These are phyloP conservation scores for Poa annua DNA, from an alignment of 176 grass and related monocot species.

Conservation along the genomic window DNA sequence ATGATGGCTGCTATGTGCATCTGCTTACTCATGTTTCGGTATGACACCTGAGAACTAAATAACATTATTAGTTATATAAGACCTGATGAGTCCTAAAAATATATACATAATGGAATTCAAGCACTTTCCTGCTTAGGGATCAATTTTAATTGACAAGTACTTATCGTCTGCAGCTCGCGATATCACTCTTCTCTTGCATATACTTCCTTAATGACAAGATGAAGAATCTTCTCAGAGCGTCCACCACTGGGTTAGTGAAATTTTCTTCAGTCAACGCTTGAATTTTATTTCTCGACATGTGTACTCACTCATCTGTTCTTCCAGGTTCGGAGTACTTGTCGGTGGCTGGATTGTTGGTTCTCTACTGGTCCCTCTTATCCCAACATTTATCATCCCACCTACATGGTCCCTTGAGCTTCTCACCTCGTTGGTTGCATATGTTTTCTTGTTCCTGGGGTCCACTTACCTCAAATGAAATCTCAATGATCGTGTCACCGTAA, in stretches of 20 bases:
- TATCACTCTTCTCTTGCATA: constrained; percentile 89
- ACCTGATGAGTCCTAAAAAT: not conserved
- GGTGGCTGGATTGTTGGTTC: constrained; percentile 84
- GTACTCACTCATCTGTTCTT: constrained; percentile 28
- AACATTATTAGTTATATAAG: not conserved
- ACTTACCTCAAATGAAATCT: constrained; percentile 76
- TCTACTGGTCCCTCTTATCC: constrained; percentile 74
- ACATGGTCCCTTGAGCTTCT: constrained; percentile 97
- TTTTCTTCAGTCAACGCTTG: not conserved
- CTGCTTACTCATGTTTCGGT: not conserved
- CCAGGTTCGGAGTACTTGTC: constrained; percentile 85
- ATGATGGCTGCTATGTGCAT: not conserved
- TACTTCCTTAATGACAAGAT: constrained; percentile 99
- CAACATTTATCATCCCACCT: constrained; percentile 72
- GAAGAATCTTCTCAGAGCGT: constrained; percentile 84
- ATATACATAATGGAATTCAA: not conserved
- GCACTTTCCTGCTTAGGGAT: constrained; percentile 5
- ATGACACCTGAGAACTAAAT: constrained; percentile 11
- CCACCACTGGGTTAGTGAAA: constrained; percentile 66
- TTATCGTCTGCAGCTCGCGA: constrained; percentile 70
- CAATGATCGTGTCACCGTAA: constrained; percentile 28
- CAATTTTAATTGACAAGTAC: constrained; percentile 10
- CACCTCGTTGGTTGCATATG: constrained; percentile 79
- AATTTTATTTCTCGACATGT: constrained; percentile 15
- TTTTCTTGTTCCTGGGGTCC: constrained; percentile 88